Base-by-base conservation (phyloP, 306 rosid species). In the Quercus engelmannii region DNA sequence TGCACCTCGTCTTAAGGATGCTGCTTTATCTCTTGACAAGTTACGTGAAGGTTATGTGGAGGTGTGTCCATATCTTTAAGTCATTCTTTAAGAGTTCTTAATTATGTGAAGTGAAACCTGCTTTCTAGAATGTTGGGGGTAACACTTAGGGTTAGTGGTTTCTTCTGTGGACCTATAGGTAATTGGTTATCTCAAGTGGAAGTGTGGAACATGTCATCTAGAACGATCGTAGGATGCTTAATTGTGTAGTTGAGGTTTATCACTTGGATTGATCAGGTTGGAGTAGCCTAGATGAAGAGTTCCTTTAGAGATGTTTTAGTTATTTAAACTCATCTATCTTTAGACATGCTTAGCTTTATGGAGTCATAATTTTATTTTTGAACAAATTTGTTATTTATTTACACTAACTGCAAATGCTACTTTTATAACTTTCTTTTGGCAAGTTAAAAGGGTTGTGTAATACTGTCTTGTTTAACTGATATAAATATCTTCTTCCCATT, bases 1-100 rank as follows among this genome's bases (percentile, higher is more conserved):
- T 15, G 99, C 99, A 3, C 99, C 97, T 67, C 95, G 94, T 80
- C 97, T 94, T 61, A 92, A 91, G 85, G 97, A 94, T 79, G 97
- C 97, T 69, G 87, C 87, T 70, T 89, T 91, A 78, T 94, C 99
- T 55, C 80, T 87, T 17, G 97, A 92, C 88, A 91, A 85, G 90
- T 79, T 94, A 55, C 91, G 92, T 21, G 99, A 94, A 89, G 86
- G 97, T 69, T 92, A 94, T 81, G 74, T 88, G 81, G 97, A 92
- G 97, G 98, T 92, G 51, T 81, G 93, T 83, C 59, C 65, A 55
- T 69, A 69, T 69, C 71, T 56, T 78, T 56, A 38, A 28, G 68
- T 21, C 64, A 54, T 15, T 71, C 14, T 79, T 43, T 1, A 25
- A 55, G 72, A 30, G 52, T 43, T 21, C 21, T 31, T 28, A 1